phyloP scores from a whole-genome alignment of 169 alveolate species.

The Cryptosporidium sp. region DNA sequence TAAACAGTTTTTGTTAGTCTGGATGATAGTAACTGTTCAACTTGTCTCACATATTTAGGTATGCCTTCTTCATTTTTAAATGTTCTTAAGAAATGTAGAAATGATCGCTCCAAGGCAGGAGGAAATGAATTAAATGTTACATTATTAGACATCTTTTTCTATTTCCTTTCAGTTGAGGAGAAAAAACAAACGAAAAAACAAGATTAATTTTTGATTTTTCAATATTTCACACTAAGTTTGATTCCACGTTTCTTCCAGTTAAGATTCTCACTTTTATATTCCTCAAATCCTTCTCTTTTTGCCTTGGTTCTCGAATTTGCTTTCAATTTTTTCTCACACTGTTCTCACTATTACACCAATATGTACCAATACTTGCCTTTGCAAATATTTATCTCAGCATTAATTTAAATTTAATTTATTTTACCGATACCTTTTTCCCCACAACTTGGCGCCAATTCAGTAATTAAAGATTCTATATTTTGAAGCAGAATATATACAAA shows the following conservation, averaged over 20 bases:
- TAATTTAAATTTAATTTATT: not conserved
- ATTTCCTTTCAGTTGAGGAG: not conserved
- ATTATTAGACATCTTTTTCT: not conserved
- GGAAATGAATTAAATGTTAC: slow-evolving; percentile 18
- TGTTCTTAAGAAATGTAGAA: slow-evolving; percentile 43
- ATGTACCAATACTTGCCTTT: slow-evolving; percentile 7
- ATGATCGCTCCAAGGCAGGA: slow-evolving; percentile 53
- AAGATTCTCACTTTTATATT: not conserved
- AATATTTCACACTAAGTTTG: not conserved
- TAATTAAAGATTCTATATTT: not conserved
- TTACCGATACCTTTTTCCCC: slow-evolving; percentile 47
- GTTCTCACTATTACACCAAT: not conserved
- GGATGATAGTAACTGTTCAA: slow-evolving; percentile 45
- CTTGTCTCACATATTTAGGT: slow-evolving; percentile 58
- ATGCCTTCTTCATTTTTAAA: slow-evolving; percentile 21
- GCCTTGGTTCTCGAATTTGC: not conserved
- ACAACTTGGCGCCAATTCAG: slow-evolving; percentile 25
- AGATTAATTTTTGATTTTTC: not conserved
- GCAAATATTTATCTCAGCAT: slow-evolving; percentile 15
- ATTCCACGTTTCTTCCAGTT: not conserved
- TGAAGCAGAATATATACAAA: no score
- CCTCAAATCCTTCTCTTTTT: not conserved
- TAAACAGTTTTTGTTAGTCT: slow-evolving; percentile 47
- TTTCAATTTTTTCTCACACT: not conserved
- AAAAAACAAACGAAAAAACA: not conserved